A percentile compares a stretch with the other conserved stretches of the same genome.
These are phyloP conservation scores for Rubia balearica DNA, from an alignment of 305 asterid genomes.

Conservation along the genomic window DNA sequence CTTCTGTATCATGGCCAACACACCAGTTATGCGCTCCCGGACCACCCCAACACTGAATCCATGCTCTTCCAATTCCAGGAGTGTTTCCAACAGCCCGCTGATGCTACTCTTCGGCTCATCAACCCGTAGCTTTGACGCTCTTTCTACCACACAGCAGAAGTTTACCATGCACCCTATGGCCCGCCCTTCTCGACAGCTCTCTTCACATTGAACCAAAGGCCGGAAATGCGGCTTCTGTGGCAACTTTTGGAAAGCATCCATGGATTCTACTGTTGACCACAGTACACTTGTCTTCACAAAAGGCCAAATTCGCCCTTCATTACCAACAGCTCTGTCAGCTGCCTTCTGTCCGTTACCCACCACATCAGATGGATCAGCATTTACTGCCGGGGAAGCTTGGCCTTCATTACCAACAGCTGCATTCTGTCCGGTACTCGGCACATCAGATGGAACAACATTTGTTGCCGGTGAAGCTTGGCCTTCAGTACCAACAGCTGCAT, in stretches of 20 bases:
- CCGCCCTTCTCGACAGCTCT: conserved; percentile 63
- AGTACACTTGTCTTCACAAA: conserved; percentile 48
- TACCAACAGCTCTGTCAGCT: conserved; percentile 15
- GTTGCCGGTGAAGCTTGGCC: no score
- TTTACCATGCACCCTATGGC: conserved; percentile 76
- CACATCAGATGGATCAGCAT: conserved; percentile 18
- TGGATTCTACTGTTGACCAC: conserved; percentile 66
- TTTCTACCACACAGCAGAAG: conserved; percentile 49
- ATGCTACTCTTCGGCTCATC: conserved; percentile 35
- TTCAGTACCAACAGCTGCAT: no score
- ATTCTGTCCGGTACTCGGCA: no score
- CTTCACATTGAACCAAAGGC: conserved; percentile 43
- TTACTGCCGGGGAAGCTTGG: neutral
- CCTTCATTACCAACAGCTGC: no score
- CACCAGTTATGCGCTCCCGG: conserved; percentile 27
- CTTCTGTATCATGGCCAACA: conserved; percentile 30
- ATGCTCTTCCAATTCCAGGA: conserved; percentile 49
- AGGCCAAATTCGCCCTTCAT: conserved; percentile 43
- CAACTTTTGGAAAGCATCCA: conserved; percentile 54
- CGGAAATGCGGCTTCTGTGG: conserved; percentile 80
- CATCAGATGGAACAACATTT: no score
- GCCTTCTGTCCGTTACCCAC: conserved; percentile 23
- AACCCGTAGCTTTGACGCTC: conserved; percentile 33
- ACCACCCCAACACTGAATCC: conserved; percentile 52
- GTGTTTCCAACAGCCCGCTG: conserved; percentile 49